phyloP scores from a whole-genome alignment of 495 filamentous ascomycete genomes.

The Penicillium ochrochloron region DNA sequence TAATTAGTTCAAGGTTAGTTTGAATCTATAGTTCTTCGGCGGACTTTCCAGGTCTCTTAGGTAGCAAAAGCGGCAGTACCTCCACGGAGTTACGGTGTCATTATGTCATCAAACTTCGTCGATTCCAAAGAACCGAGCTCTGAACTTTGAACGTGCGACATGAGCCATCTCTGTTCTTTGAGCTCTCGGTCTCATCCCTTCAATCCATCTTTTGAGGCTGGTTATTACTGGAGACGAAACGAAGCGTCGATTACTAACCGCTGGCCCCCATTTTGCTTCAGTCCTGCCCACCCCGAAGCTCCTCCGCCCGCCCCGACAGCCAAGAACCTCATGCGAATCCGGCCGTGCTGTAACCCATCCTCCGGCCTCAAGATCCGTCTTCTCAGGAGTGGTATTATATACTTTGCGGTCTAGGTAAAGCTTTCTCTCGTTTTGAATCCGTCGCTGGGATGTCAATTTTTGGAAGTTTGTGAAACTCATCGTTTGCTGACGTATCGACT shows the following conservation, averaged over 20 bases:
- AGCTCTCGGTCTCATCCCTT: background rate
- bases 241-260: background rate
- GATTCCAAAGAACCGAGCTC: background rate
- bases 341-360: constrained; percentile 34
- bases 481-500: constrained; percentile 34
- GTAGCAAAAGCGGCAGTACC: constrained; percentile 20
- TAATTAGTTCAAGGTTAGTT: background rate
- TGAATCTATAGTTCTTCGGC: constrained; percentile 5
- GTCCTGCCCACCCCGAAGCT: constrained; percentile 8
- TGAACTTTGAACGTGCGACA: background rate
- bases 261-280: constrained; percentile 7
- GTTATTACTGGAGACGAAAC: background rate
- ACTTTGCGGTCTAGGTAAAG: constrained; percentile 27
- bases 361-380: constrained; percentile 33
- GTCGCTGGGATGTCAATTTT: background rate
- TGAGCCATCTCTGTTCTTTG: background rate
- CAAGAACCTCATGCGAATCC: constrained; percentile 38
- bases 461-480: constrained; percentile 12
- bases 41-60: constrained; percentile 3
- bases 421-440: background rate
- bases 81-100: constrained; percentile 37
- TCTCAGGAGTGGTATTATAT: constrained; percentile 25
- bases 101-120: constrained; percentile 49
- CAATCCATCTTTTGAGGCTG: background rate
- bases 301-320: constrained; percentile 7